Conservation (phyloP, 2,329 filamentous ascomycete genomes). For the Tolypocladium ophioglossoides region DNA sequence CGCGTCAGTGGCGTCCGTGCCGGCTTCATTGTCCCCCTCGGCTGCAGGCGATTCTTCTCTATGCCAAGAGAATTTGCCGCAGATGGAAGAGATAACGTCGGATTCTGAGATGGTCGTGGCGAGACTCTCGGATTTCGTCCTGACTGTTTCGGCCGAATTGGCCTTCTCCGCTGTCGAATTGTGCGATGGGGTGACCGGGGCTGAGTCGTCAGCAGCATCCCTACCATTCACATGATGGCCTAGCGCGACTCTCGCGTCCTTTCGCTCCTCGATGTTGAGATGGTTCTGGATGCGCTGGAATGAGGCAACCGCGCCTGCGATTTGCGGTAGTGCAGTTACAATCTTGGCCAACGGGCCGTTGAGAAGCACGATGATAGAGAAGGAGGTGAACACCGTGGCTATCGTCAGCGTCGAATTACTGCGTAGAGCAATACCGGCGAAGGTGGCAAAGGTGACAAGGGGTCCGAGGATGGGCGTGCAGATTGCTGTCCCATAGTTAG, state of each 20-base stretch:
- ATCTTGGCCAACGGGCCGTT: conserved; percentile 10
- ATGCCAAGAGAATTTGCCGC: not conserved
- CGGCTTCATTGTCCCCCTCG: not conserved
- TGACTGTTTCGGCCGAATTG: not conserved
- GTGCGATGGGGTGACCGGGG: not conserved
- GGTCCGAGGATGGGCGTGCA: not conserved
- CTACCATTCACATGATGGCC: not conserved
- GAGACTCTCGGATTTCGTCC: not conserved
- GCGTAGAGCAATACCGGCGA: conserved; percentile 6
- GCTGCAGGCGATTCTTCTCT: not conserved
- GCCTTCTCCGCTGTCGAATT: not conserved
- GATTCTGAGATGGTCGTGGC: not conserved
- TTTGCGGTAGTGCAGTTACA: conserved; percentile 10
- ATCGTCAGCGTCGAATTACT: conserved; percentile 3
- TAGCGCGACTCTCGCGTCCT: conserved; percentile 3
- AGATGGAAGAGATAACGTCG: not conserved
- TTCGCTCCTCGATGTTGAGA: conserved; percentile 9
- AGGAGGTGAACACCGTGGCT: conserved; percentile 9
- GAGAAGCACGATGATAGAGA: conserved; percentile 11
- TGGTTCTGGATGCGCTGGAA: conserved; percentile 16
- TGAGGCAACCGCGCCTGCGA: conserved; percentile 9
- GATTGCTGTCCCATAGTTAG: not conserved
- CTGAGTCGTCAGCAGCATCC: not conserved
- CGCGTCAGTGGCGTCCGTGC: not conserved
- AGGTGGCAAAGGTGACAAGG: conserved; percentile 11